phyloP scores from a whole-genome alignment of 208 protist species.

The Strigomonas culicis region DNA sequence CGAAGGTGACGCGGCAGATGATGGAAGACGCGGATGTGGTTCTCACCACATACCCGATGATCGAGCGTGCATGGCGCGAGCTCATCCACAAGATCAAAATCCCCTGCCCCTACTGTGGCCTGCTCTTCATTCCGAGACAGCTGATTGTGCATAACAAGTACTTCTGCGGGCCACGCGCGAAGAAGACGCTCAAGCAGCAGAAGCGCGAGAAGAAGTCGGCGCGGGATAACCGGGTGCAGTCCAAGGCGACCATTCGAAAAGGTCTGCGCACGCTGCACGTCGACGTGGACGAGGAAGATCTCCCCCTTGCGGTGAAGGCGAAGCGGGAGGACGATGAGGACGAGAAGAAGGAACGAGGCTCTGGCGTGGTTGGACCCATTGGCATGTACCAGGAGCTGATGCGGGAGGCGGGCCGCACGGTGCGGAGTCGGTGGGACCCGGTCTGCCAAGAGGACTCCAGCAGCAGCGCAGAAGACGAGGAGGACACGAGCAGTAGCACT shows the following conservation, averaged over 20 bases:
- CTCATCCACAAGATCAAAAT: conserved; percentile 84
- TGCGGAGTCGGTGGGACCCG: conserved; percentile 79
- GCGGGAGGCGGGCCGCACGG: conserved; percentile 80
- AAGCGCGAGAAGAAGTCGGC: conserved; percentile 70
- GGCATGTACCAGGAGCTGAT: conserved; percentile 90
- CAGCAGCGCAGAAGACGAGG: conserved; percentile 6
- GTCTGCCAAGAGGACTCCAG: conserved; percentile 16
- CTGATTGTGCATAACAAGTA: conserved; percentile 92
- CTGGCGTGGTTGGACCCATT: conserved; percentile 68
- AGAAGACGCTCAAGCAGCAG: conserved; percentile 75
- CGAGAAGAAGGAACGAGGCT: conserved; percentile 13
- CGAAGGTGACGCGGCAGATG: conserved; percentile 45
- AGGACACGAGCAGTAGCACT: conserved; percentile 1
- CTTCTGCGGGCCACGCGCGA: conserved; percentile 90
- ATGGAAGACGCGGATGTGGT: conserved; percentile 91
- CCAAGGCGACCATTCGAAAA: conserved; percentile 73
- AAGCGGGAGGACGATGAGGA: conserved; percentile 14
- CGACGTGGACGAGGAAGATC: conserved; percentile 46
- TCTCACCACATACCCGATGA: conserved; percentile 92
- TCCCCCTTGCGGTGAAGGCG: conserved; percentile 7
- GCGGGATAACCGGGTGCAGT: conserved; percentile 42
- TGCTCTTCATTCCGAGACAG: conserved; percentile 85
- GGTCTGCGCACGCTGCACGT: conserved; percentile 75
- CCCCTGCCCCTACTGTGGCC: conserved; percentile 84
- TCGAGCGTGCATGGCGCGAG: conserved; percentile 87